These are phyloP conservation scores for Collybia sordida DNA, from an alignment of 768 basidiomycete species.

Conservation along the genomic window DNA sequence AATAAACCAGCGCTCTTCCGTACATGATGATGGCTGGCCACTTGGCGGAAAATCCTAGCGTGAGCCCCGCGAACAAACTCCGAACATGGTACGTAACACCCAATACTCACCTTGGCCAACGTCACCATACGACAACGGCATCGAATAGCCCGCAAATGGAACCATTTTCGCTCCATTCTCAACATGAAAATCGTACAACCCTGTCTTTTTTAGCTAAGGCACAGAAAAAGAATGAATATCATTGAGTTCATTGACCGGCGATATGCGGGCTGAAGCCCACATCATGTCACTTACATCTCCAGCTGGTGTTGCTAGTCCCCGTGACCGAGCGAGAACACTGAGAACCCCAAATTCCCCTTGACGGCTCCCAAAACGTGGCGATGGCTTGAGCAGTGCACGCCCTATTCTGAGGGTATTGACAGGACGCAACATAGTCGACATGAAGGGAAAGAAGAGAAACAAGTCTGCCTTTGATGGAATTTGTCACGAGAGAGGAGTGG, in stretches of 20 bases:
- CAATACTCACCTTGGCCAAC: conserved; percentile 68
- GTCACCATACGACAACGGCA: conserved; percentile 87
- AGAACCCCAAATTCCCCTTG: neutral
- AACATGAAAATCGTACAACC: conserved; percentile 88
- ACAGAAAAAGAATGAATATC: neutral
- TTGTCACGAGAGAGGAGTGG: neutral
- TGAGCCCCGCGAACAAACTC: neutral
- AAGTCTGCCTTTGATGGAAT: neutral
- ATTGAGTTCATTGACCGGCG: neutral
- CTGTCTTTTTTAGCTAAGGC: conserved; percentile 55
- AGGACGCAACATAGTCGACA: neutral
- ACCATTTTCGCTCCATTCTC: conserved; percentile 90
- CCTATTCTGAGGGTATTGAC: neutral
- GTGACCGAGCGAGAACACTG: neutral
- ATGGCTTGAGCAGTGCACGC: neutral
- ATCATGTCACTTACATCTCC: conserved; percentile 11
- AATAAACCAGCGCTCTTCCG: conserved; percentile 83
- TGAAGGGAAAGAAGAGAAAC: neutral
- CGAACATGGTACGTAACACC: neutral
- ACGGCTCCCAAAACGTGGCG: neutral
- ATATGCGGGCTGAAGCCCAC: neutral
- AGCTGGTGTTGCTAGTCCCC: conserved; percentile 12
- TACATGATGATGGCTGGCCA: conserved; percentile 88
- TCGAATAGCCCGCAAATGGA: conserved; percentile 91
- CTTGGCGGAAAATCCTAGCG: conserved; percentile 35